Evolutionary conservation across 352 stramenopile genomes (phyloP), one percentile per base, ranked within the genome.

Genomic region (Globisporangium cystogenes): DNA sequence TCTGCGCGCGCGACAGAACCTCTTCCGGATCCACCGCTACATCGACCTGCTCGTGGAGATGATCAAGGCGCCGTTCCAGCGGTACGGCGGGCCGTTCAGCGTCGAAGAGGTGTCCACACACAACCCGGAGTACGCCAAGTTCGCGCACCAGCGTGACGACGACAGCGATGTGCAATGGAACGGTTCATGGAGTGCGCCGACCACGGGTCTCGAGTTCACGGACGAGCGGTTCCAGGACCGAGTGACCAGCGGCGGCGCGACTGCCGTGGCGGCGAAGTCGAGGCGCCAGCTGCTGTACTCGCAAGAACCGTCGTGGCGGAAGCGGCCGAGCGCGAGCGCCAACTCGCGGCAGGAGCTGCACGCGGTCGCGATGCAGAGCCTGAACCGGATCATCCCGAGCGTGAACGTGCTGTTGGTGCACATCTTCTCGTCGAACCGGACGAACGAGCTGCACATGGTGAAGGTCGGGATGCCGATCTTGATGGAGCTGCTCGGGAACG

Each of bases 401-500:
- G 67, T 84, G 7, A 90, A 87, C 45, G 37, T 68, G 0, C 64
- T 90, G 2, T 48, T 90, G 7, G 74, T 86, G 29, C 74, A 83
- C 40, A 80, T 87, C 36, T 87, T 82, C 37, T 76, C 64, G 54
- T 64, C 59, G 12, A 84, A 87, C 40, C 61, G 76, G 6, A 60
- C 62, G 16, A 86, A 79, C 51, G 79, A 90, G 49, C 60, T 86
- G 0, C 69, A 79, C 26, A 69, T 77, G 54, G 70, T 85, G 2
- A 72, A 82, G 45, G 53, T 64, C 16, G 76, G 65, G 11, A 77
- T 90, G 70, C 76, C 79, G 35, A 71, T 71, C 10, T 46, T 90
- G 18, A 86, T 90, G 72, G 70, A 87, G 45, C 57, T 90, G 33
- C 68, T 90, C 10, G 79, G 79, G 4, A 86, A 90, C 49, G 74